These are phyloP conservation scores for Lichtheimia ornata DNA, from an alignment of 371 early-diverging fungal genomes.

Conservation along the genomic window DNA sequence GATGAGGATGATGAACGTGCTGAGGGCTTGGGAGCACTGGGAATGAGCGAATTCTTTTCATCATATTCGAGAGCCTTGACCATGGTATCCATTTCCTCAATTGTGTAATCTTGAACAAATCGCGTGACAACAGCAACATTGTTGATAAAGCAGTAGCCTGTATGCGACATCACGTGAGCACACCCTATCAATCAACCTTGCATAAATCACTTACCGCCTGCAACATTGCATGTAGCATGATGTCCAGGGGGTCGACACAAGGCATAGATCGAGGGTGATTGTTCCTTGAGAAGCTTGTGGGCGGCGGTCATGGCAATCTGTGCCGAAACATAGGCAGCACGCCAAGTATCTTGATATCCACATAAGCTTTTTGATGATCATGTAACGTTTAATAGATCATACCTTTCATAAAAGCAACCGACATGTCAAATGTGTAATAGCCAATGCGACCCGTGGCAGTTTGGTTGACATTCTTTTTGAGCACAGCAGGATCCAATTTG, in stretches of 20 bases:
- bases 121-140: conserved; percentile 61
- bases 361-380: background rate
- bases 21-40: background rate
- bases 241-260: conserved; percentile 74
- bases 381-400: background rate
- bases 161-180: too few species aligned
- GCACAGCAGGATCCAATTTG: conserved; percentile 24
- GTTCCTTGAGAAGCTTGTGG: conserved; percentile 41
- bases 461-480: conserved; percentile 29
- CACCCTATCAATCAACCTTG: background rate
- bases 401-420: conserved; percentile 60
- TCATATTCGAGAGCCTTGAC: conserved; percentile 16
- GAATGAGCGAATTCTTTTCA: background rate
- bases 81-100: conserved; percentile 30
- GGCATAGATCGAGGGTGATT: conserved; percentile 53
- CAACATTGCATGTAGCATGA: conserved; percentile 57
- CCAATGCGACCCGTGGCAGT: conserved; percentile 31
- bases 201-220: conserved; percentile 38
- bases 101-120: conserved; percentile 51
- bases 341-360: conserved; percentile 57
- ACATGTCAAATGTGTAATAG: conserved; percentile 59
- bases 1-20: conserved; percentile 4
- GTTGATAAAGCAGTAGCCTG: conserved; percentile 59
- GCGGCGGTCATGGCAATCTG: conserved; percentile 69
- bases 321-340: conserved; percentile 64